Evolutionary conservation across 2,329 filamentous ascomycete genomes (phyloP), one percentile per base, ranked within the genome.

Genomic region (Nemania sp.): DNA sequence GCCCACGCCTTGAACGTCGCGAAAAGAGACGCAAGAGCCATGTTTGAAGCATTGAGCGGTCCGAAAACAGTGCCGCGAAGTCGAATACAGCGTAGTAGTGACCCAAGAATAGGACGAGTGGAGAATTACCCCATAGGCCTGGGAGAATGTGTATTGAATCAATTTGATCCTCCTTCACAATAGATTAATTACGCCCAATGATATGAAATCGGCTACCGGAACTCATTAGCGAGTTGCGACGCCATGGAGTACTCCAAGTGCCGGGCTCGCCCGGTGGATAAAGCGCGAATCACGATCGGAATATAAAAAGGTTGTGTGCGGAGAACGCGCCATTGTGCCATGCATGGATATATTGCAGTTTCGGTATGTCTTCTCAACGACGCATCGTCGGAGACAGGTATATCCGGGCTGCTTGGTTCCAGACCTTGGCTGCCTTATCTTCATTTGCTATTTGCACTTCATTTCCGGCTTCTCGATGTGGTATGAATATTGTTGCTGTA

Each of bases 51-150:
- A n/a, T n/a, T n/a, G n/a, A n/a, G n/a, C n/a, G n/a, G n/a, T n/a
- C n/a, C n/a, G n/a, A n/a, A n/a, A n/a, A n/a, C n/a, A n/a, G n/a
- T n/a, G n/a, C n/a, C n/a, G n/a, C n/a, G n/a, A n/a, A n/a, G n/a
- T n/a, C n/a, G n/a, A n/a, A n/a, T n/a, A n/a, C n/a, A n/a, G n/a
- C n/a, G n/a, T n/a, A n/a, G n/a, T n/a, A n/a, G n/a, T n/a, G n/a
- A n/a, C n/a, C n/a, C n/a, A n/a, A n/a, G n/a, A n/a, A n/a, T n/a
- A n/a, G n/a, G n/a, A n/a, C n/a, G n/a, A n/a, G n/a, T n/a, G n/a
- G n/a, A n/a, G n/a, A 52, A 43, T 55, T 55, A 55, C 4, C 43
- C 52, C 9, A 55, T 52, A 55, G 52, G 52, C 15, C n/a, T 24
- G 41, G 52, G 24, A 43, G 23, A 55, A 55, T 48, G n/a, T 55